These are phyloP conservation scores for Cymbopogon citratus DNA, from an alignment of 176 grass and related monocot genomes.

Conservation along the genomic window DNA sequence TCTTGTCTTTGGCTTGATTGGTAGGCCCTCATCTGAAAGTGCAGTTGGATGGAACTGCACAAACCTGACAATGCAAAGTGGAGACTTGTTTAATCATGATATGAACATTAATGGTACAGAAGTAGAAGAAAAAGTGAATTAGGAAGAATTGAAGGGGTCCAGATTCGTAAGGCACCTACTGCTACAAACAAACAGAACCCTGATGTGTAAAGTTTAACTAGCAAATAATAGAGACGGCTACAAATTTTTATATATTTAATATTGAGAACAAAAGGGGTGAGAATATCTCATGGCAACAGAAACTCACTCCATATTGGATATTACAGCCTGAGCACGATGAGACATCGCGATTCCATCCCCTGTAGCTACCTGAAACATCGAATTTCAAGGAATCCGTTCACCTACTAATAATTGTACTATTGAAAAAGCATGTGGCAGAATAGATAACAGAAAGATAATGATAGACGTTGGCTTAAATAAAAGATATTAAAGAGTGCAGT, in stretches of 20 bases:
- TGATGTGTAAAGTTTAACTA: neutral
- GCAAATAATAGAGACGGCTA: neutral
- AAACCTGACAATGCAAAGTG: slow-evolving; percentile 50
- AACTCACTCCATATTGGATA: slow-evolving; percentile 99
- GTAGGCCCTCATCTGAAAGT: slow-evolving; percentile 85
- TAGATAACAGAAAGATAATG: neutral
- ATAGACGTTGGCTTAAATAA: neutral
- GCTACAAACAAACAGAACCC: neutral
- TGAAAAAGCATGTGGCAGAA: neutral
- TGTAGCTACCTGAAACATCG: slow-evolving; percentile 70
- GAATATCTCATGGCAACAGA: slow-evolving; percentile 10
- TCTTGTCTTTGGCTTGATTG: slow-evolving; percentile 58
- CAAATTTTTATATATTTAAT: neutral
- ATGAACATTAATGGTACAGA: neutral
- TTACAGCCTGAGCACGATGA: slow-evolving; percentile 90
- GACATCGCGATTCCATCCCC: slow-evolving; percentile 97
- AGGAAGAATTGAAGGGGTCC: neutral
- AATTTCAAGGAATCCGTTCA: slow-evolving; percentile 6
- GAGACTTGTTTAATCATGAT: neutral
- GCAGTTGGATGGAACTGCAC: slow-evolving; percentile 99
- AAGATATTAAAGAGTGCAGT: neutral
- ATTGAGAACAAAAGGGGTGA: slow-evolving; percentile 8
- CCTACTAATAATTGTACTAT: neutral
- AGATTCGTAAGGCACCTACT: neutral
- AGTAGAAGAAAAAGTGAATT: neutral